phyloP scores from a whole-genome alignment of 176 grass and related monocot species.

The Phoenix roebelenii region DNA sequence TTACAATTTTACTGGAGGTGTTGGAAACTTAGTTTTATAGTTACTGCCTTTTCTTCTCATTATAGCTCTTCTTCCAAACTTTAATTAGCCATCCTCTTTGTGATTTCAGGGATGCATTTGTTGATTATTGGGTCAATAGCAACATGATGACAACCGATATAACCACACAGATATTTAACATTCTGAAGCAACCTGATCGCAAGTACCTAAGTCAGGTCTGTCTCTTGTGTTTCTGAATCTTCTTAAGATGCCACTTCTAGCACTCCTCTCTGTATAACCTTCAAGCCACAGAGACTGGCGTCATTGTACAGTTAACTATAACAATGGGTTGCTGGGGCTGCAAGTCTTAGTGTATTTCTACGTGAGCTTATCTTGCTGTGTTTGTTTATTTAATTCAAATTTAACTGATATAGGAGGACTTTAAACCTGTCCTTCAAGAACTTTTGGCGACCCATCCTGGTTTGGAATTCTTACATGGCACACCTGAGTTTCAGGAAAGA shows the following conservation, averaged over 20 bases:
- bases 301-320: no score
- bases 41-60: no score
- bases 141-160: slow-evolving; percentile 91
- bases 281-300: no score
- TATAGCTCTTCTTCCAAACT: no score
- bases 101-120: slow-evolving; percentile 76
- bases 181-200: slow-evolving; percentile 63
- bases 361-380: no score
- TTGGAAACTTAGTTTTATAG: no score
- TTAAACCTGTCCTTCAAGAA: slow-evolving; percentile 87
- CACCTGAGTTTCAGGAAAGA: slow-evolving; percentile 99
- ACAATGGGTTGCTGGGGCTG: no score
- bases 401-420: slow-evolving; percentile 59
- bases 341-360: no score
- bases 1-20: no score
- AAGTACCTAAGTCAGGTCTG: slow-evolving; percentile 69
- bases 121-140: slow-evolving; percentile 89
- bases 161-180: slow-evolving; percentile 77
- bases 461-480: slow-evolving; percentile 98
- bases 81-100: background rate
- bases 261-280: no score
- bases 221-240: slow-evolving; percentile 6
- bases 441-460: slow-evolving; percentile 91
- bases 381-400: no score
- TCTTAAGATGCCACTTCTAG: no score